phyloP scores from a whole-genome alignment of 108 stramenopile genomes.

The Pseudonitzschia multiseries region DNA sequence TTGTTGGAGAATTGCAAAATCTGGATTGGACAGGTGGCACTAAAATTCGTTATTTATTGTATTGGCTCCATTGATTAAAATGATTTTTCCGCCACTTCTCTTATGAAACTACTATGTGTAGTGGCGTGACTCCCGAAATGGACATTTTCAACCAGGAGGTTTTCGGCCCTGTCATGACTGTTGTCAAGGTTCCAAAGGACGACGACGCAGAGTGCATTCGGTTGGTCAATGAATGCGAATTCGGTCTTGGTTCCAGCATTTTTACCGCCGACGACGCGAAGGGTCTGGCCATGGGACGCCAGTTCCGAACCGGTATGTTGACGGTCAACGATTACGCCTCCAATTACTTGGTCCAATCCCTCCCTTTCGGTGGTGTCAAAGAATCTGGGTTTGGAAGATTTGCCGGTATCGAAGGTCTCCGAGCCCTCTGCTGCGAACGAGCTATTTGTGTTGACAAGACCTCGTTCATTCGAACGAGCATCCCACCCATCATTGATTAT shows the following conservation, averaged over 20 bases:
- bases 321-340: conserved; percentile 97
- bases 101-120: conserved; percentile 1
- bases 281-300: conserved; percentile 80
- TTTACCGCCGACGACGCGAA: conserved; percentile 75
- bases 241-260: conserved; percentile 93
- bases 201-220: conserved; percentile 82
- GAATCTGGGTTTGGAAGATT: conserved; percentile 97
- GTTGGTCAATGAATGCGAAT: conserved; percentile 86
- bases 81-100: background rate
- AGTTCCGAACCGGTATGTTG: conserved; percentile 93
- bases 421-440: conserved; percentile 92
- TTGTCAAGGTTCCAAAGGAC: conserved; percentile 86
- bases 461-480: conserved; percentile 76
- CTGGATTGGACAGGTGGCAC: too few relatives aligned
- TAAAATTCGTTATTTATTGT: background rate
- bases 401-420: conserved; percentile 97
- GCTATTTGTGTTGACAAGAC: conserved; percentile 87
- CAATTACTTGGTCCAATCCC: conserved; percentile 94
- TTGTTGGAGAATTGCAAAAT: too few relatives aligned
- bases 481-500: conserved; percentile 86
- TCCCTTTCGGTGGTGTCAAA: conserved; percentile 98
- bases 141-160: conserved; percentile 95
- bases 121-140: conserved; percentile 90
- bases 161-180: conserved; percentile 98
- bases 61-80: background rate